Evolutionary conservation across 2,329 filamentous ascomycete species (phyloP).

Genomic region (Cercospora berteroae): DNA sequence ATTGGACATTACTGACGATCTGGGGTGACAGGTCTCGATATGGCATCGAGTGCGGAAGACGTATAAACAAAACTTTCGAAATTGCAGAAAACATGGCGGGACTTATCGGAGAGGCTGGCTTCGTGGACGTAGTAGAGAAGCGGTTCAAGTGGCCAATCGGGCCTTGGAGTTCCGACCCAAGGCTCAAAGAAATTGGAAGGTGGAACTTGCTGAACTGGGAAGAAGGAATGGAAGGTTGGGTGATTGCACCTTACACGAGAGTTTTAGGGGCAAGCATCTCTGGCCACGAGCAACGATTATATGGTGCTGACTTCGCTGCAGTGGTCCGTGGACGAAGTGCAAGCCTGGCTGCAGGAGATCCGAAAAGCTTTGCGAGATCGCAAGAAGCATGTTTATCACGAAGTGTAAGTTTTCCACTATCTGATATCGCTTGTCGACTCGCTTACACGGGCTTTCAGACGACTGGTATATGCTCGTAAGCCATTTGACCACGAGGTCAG

Average conservation of each 20-base stretch:
- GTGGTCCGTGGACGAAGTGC: conserved; percentile 40
- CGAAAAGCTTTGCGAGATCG: conserved; percentile 35
- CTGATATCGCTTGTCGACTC: not conserved
- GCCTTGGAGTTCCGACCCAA: conserved; percentile 42
- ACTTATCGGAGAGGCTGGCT: conserved; percentile 41
- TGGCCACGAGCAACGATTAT: too few species aligned
- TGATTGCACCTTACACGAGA: conserved; percentile 42
- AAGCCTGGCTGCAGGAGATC: conserved; percentile 38
- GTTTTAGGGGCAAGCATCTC: conserved; percentile 32
- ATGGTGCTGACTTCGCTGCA: conserved; percentile 7
- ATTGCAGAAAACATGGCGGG: conserved; percentile 33
- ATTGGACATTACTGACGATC: not conserved
- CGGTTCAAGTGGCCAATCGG: conserved; percentile 45
- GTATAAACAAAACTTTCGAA: conserved; percentile 34
- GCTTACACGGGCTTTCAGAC: conserved; percentile 12
- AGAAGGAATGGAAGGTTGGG: conserved; percentile 44
- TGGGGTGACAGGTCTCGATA: conserved; percentile 13
- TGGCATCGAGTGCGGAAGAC: conserved; percentile 25
- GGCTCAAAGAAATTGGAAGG: conserved; percentile 41
- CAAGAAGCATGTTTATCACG: conserved; percentile 41
- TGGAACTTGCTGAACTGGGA: conserved; percentile 43
- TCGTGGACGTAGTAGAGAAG: conserved; percentile 46
- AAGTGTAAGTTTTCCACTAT: conserved; percentile 34
- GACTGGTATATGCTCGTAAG: conserved; percentile 26
- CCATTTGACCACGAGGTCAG: conserved; percentile 10